These are phyloP conservation scores for Pythium phragmiticola DNA, from an alignment of 352 stramenopile species.

Conservation along the genomic window DNA sequence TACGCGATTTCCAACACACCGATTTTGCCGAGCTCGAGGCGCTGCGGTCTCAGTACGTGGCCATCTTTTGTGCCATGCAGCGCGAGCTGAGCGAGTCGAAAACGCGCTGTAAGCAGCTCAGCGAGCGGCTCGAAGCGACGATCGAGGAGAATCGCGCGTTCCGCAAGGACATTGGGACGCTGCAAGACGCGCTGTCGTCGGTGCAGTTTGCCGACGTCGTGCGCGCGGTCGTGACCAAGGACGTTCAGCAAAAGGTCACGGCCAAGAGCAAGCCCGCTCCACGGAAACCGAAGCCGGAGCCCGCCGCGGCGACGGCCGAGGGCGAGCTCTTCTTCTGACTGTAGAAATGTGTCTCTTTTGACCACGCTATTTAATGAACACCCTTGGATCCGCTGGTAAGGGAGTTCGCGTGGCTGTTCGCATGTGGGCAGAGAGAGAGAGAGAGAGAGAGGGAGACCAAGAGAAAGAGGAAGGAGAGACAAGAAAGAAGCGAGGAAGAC, in stretches of 20 bases:
- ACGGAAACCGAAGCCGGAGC: conserved; percentile 25
- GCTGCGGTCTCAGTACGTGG: conserved; percentile 53
- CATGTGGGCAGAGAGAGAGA: no score
- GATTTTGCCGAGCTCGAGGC: conserved; percentile 30
- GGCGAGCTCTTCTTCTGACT: conserved; percentile 16
- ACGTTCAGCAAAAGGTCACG: conserved; percentile 45
- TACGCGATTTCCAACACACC: conserved; percentile 40
- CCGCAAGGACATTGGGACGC: conserved; percentile 58
- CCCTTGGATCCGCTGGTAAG: not conserved
- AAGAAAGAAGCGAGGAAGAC: not conserved
- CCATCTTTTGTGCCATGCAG: conserved; percentile 69
- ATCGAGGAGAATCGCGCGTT: conserved; percentile 58
- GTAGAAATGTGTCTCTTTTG: not conserved
- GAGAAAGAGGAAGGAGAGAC: not conserved
- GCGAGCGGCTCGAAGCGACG: conserved; percentile 55
- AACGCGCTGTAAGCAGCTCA: conserved; percentile 45
- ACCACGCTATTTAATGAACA: not conserved
- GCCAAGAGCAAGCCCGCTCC: not conserved
- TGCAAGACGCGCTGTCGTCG: conserved; percentile 61
- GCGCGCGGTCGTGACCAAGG: conserved; percentile 50
- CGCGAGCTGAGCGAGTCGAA: conserved; percentile 59
- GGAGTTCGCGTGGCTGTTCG: not conserved
- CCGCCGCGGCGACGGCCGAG: not conserved
- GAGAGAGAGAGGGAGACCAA: not conserved
- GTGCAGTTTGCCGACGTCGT: conserved; percentile 64